Base-by-base conservation (phyloP, 139 green algal genomes). In the Chlamydomonas schloesseri region DNA sequence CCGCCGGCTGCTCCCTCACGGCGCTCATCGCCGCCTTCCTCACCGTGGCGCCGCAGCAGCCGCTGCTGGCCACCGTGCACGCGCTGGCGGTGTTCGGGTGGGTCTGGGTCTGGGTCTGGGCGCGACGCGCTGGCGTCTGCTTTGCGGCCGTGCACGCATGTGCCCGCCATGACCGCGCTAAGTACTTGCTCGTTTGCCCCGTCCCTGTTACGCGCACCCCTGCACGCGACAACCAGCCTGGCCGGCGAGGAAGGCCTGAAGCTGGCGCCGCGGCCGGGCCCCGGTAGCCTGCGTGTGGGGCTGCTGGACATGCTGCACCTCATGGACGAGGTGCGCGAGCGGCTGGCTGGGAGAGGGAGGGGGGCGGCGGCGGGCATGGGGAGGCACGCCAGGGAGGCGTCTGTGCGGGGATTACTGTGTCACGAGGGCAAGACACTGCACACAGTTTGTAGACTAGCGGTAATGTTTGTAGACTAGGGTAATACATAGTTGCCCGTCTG, bases 11-110 rank as follows among this genome's bases (percentile, higher is more conserved):
- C 86, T 91, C 92, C 11, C 86, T 98, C 13, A 97, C 95, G 0
- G 95, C 95, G 4, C 71, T 98, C n/a, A 92, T 95, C 13, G 94
- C 94, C 13, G 95, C 94, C 0, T 97, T 97, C 65, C 71, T 96
- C 5, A 77, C 89, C 10, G 73, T 84, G 9, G 91, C 88, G 14
- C 92, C 89, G 2, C 50, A 90, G 15, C 77, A 96, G 26, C 46
- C 86, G 1, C 50, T 97, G 77, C 47, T 92, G 55, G 94, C 94
- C 2, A 95, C 91, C 18, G 94, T 94, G 23, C 74, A 90, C 55
- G 95, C 94, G 0, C 77, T 98, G 60, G 89, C 91, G 2, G 89
- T 95, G 18, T 98, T 97, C 89, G 95, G 95, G 95, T 97, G 87
- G 42, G 42, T 50, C 6, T n/a, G n/a, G n/a, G n/a, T n/a, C n/a